Evolutionary conservation across 495 filamentous ascomycete species (phyloP).

Genomic region (Hyphodiscus hymeniophilus): DNA sequence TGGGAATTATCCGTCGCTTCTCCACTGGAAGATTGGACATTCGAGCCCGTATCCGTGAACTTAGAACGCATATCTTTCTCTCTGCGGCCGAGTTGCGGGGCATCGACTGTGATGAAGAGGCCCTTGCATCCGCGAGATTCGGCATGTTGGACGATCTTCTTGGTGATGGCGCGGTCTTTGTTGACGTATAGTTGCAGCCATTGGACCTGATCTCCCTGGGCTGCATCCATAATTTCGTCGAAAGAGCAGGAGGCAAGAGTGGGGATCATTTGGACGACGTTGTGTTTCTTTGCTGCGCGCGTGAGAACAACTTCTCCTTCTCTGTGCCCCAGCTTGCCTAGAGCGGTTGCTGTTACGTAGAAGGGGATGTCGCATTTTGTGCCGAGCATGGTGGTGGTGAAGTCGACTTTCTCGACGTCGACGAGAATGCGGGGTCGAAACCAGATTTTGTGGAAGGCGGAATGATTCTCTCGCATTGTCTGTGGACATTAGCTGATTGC

Average conservation of each 20-base stretch:
- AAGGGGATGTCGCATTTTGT: slow-evolving; percentile 74
- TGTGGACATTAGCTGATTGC: slow-evolving; percentile 27
- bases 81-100: slow-evolving; percentile 85
- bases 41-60: slow-evolving; percentile 78
- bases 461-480: slow-evolving; percentile 96
- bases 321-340: slow-evolving; percentile 82
- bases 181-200: slow-evolving; percentile 99
- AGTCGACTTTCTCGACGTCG: slow-evolving; percentile 79
- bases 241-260: slow-evolving; percentile 97
- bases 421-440: slow-evolving; percentile 82
- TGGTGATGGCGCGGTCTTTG: slow-evolving; percentile 86
- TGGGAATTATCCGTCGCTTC: slow-evolving; percentile 72
- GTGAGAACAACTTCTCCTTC: slow-evolving; percentile 92
- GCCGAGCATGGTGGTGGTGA: slow-evolving; percentile 84
- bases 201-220: slow-evolving; percentile 72
- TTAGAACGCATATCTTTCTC: slow-evolving; percentile 96
- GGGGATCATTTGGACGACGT: slow-evolving; percentile 94
- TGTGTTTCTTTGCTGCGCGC: slow-evolving; percentile 70
- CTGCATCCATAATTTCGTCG: slow-evolving; percentile 90
- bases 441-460: slow-evolving; percentile 95
- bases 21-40: slow-evolving; percentile 59
- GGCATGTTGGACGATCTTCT: slow-evolving; percentile 84
- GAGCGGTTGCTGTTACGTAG: slow-evolving; percentile 87
- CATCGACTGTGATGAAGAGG: slow-evolving; percentile 97
- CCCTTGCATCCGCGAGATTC: slow-evolving; percentile 90